phyloP scores from a whole-genome alignment of 2,329 filamentous ascomycete species.

The Macrophomina phaseolina region DNA sequence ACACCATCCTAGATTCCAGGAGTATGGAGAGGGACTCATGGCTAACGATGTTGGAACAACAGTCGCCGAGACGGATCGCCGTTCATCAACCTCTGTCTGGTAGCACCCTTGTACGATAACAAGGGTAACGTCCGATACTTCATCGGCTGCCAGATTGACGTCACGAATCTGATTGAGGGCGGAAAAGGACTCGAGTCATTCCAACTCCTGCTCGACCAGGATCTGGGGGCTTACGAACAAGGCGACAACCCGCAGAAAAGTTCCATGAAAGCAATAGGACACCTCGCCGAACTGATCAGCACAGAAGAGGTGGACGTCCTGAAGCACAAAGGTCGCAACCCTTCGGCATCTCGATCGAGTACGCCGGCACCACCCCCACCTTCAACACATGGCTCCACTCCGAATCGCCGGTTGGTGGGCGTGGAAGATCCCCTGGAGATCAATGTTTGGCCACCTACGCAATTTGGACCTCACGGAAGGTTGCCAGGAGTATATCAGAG shows the following conservation, averaged over 20 bases:
- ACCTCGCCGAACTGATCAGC: slow-evolving; percentile 40
- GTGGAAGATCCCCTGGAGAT: slow-evolving; percentile 44
- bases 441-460: slow-evolving; percentile 36
- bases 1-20: not conserved
- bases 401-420: slow-evolving; percentile 34
- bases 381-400: slow-evolving; percentile 47
- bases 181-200: slow-evolving; percentile 68
- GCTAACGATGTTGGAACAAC: not conserved
- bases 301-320: slow-evolving; percentile 54
- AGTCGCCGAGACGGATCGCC: slow-evolving; percentile 71
- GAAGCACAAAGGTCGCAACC: slow-evolving; percentile 64
- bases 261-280: slow-evolving; percentile 34
- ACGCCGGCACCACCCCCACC: slow-evolving; percentile 64
- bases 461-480: slow-evolving; percentile 44
- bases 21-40: not conserved
- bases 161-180: slow-evolving; percentile 70
- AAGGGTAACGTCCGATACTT: slow-evolving; percentile 68
- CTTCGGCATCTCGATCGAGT: slow-evolving; percentile 54
- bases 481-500: slow-evolving; percentile 62
- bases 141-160: slow-evolving; percentile 73
- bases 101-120: slow-evolving; percentile 70
- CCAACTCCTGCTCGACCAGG: slow-evolving; percentile 50
- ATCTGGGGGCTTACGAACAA: slow-evolving; percentile 21
- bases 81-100: slow-evolving; percentile 75
- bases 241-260: slow-evolving; percentile 29